Conservation (phyloP, 257 asterid genomes). For the Solanum stenotomum region DNA sequence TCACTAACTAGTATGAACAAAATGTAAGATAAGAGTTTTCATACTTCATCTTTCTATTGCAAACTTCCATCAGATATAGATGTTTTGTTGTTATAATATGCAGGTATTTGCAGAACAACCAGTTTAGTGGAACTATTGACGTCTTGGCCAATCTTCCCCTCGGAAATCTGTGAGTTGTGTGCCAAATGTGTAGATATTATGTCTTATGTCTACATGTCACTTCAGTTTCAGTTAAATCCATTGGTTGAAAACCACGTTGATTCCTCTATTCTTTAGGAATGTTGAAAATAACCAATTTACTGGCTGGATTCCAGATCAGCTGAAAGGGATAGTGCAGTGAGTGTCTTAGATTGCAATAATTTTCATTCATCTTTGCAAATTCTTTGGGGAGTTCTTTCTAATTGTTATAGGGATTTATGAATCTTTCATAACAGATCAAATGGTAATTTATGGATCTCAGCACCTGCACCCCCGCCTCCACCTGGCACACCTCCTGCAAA, state of each 20-base stretch:
- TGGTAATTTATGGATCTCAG: slow-evolving; percentile 65
- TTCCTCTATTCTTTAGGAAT: slow-evolving; percentile 31
- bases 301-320: slow-evolving; percentile 77
- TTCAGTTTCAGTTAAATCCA: not conserved
- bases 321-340: slow-evolving; percentile 70
- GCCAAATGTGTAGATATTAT: not conserved
- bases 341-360: slow-evolving; percentile 10
- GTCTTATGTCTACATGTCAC: not conserved
- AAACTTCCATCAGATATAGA: not conserved
- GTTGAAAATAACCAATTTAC: slow-evolving; percentile 83
- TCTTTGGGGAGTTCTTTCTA: not conserved
- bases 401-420: not conserved
- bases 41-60: not conserved
- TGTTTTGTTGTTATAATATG: not conserved
- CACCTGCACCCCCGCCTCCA: slow-evolving; percentile 94
- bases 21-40: slow-evolving; percentile 44
- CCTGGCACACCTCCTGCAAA: slow-evolving; percentile 90
- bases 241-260: not conserved
- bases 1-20: slow-evolving; percentile 37
- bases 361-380: not conserved
- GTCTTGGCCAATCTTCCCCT: slow-evolving; percentile 91
- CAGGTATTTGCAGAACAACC: slow-evolving; percentile 94
- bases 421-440: slow-evolving; percentile 36
- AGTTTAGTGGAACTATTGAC: slow-evolving; percentile 81
- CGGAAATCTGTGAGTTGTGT: slow-evolving; percentile 47